A percentile compares a stretch with the other conserved stretches of the same genome.
Conservation (phyloP, 371 early-diverging fungal genomes). For the Mortierella sp. region DNA sequence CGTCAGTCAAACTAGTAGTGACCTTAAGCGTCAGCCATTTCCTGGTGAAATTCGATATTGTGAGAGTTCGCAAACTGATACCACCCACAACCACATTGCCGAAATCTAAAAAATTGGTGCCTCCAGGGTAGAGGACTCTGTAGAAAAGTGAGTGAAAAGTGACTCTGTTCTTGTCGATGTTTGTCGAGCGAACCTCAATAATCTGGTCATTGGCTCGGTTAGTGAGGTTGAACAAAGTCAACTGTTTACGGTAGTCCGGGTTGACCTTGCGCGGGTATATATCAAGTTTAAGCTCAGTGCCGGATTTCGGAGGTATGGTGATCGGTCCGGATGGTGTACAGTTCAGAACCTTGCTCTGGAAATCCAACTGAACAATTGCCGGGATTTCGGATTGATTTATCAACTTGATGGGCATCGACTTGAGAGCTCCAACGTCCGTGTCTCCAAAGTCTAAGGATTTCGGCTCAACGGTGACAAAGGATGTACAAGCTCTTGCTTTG, state of each 20-base stretch:
- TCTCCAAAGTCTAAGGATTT: conserved; percentile 92
- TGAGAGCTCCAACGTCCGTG: conserved; percentile 94
- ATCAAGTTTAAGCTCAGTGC: conserved; percentile 90
- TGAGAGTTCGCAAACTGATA: conserved; percentile 83
- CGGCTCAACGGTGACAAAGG: conserved; percentile 90
- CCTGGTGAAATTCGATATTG: conserved; percentile 87
- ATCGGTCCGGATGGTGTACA: conserved; percentile 83
- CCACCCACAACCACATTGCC: conserved; percentile 89
- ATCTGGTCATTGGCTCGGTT: conserved; percentile 93
- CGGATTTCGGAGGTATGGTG: conserved; percentile 84
- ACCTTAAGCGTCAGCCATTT: conserved; percentile 69
- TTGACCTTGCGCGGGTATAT: conserved; percentile 98
- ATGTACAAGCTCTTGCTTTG: conserved; percentile 92
- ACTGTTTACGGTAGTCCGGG: conserved; percentile 96
- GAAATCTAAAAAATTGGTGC: conserved; percentile 95
- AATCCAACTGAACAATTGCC: conserved; percentile 87
- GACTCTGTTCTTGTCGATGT: conserved; percentile 95
- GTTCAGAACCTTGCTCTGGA: conserved; percentile 93
- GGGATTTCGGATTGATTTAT: conserved; percentile 90
- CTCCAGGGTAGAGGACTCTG: conserved; percentile 89
- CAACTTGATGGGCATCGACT: conserved; percentile 86
- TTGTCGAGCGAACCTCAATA: conserved; percentile 92
- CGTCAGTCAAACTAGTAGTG: conserved; percentile 78
- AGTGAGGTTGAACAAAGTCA: conserved; percentile 90
- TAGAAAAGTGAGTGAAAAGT: conserved; percentile 98